Base-by-base conservation (phyloP, 768 basidiomycete species). In the Boletus reticuloceps region DNA sequence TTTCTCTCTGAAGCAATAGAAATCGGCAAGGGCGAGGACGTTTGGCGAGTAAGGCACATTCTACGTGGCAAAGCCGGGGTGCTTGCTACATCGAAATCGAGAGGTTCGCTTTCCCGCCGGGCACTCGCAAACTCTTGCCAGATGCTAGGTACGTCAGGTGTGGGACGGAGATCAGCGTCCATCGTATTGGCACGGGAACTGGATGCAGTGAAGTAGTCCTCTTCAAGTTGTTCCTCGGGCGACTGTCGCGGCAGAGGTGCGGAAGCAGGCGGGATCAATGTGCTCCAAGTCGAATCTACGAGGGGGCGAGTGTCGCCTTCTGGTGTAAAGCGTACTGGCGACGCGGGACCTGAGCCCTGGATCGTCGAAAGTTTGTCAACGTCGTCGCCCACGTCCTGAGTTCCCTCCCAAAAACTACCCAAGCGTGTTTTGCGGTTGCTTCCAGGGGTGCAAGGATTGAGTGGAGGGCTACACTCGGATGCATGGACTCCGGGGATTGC, bases 381-480 rank as follows among this genome's bases (percentile, higher is more conserved):
- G 38, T 67, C 64, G 29, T 77, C 69, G n/a, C 78, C 79, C 6
- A 89, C 78, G 60, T 88, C 86, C 34, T 79, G 83, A 6, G 87
- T 89, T 17, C 86, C 87, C 55, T 89, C 79, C 89, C 89, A 91
- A 60, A 91, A 91, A 52, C 83, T 84, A 41, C 80, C 79, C 29
- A 89, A 68, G 29, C 86, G 79, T 22, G 79, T 74, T 58, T 81
- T 82, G 37, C 87, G 79, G 36, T 70, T 74, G 46, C 70, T 76
- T 39, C 81, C 78, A 2, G 83, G 79, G 1, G 80, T 81, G 67
- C 63, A 0, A 22, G 77, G 70, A 20, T 73, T 71, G 43, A 64
- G 65, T 20, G 72, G 70, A 47, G 69, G 62, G 68, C 72, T 70
- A 25, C 67, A 66, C 47, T 62, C 66, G 64, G 54, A 66, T 57